These are phyloP conservation scores for Phaffia tasmanica DNA, from an alignment of 768 basidiomycete genomes.

Conservation along the genomic window DNA sequence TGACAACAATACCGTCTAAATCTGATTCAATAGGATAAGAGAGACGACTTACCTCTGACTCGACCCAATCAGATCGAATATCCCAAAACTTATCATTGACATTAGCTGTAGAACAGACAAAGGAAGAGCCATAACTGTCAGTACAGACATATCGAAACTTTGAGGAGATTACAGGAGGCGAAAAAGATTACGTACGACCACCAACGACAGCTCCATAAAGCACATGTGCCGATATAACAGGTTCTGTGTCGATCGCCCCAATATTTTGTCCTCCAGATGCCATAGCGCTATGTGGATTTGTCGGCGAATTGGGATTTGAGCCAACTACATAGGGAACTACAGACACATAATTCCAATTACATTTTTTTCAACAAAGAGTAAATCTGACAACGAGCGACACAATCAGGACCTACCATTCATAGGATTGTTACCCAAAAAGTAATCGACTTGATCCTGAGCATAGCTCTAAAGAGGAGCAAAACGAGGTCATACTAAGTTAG, in stretches of 20 bases:
- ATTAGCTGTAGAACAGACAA: constrained; percentile 40
- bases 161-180: too few species aligned
- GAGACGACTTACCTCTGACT: constrained; percentile 56
- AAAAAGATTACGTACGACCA: constrained; percentile 44
- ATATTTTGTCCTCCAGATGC: constrained; percentile 73
- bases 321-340: not conserved
- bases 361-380: not conserved
- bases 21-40: not conserved
- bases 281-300: constrained; percentile 81
- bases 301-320: constrained; percentile 75
- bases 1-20: not conserved
- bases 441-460: constrained; percentile 66
- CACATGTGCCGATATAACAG: constrained; percentile 58
- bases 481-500: too few species aligned
- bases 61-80: constrained; percentile 76
- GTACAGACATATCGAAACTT: not conserved
- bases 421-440: constrained; percentile 75
- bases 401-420: constrained; percentile 53
- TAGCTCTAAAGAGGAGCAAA: constrained; percentile 45
- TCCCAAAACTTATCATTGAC: constrained; percentile 65
- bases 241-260: constrained; percentile 56
- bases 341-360: not conserved
- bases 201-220: constrained; percentile 82
- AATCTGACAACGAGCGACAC: not conserved
- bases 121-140: not conserved